Conservation (phyloP, 805 yeast genomes). For the Naumovozyma baii region DNA sequence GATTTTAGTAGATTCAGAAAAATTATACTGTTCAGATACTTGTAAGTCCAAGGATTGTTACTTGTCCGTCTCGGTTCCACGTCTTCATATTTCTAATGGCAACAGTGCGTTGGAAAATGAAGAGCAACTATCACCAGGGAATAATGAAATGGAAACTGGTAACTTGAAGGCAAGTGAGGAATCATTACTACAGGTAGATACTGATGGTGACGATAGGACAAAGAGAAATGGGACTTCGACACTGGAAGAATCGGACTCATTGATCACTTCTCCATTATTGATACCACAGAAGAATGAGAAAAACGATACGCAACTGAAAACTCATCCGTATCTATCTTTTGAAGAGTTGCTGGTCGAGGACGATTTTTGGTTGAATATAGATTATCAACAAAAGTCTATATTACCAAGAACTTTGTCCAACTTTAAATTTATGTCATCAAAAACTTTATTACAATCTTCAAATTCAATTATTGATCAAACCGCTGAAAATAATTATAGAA, state of each 20-base stretch:
- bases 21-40: conserved; percentile 21
- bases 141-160: too few species aligned
- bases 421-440: too few species aligned
- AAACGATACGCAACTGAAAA: neutral
- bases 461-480: conserved; percentile 15
- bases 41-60: conserved; percentile 15
- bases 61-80: neutral
- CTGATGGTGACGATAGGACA: too few species aligned
- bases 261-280: conserved; percentile 18
- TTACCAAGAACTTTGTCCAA: neutral
- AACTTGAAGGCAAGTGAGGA: too few species aligned
- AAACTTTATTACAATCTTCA: too few species aligned
- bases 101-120: too few species aligned
- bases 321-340: neutral
- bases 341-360: neutral
- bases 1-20: conserved; percentile 4
- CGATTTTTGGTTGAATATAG: neutral
- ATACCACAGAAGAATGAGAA: conserved; percentile 7
- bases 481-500: conserved; percentile 26
- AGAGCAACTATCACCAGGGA: too few species aligned
- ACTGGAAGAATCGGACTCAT: conserved; percentile 6
- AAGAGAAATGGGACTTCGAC: neutral
- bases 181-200: too few species aligned
- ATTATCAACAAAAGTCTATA: neutral
- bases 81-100: too few species aligned